Evolutionary conservation across 164 flowering plant genomes (phyloP).

Genomic region (Tetrastigma voinierianum): DNA sequence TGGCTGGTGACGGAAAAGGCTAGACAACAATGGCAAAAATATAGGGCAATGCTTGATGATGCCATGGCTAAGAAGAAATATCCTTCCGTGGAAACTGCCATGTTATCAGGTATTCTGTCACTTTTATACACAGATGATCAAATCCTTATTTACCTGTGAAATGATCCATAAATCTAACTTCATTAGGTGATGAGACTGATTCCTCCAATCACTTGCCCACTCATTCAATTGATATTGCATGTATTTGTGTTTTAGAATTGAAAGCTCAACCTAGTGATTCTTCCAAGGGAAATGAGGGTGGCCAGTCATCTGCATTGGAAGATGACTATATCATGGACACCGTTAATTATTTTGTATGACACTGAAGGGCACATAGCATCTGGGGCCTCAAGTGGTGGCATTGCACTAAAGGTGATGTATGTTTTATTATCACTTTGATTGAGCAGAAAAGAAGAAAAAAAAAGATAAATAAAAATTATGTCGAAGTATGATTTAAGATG

Average conservation of each 20-base stretch:
- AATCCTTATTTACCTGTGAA: neutral
- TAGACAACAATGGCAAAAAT: conserved; percentile 63
- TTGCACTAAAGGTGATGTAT: conserved; percentile 73
- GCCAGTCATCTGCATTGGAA: conserved; percentile 25
- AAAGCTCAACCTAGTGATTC: conserved; percentile 27
- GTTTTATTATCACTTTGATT: neutral
- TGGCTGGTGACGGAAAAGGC: conserved; percentile 90
- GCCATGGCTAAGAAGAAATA: conserved; percentile 37
- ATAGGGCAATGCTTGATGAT: conserved; percentile 59
- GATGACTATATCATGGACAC: conserved; percentile 77
- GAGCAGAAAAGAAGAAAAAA: too few species aligned
- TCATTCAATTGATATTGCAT: neutral
- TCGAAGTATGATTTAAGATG: too few species aligned
- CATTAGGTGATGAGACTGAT: neutral
- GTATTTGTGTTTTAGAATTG: conserved; percentile 18
- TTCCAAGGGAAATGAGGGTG: conserved; percentile 15
- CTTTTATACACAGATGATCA: neutral
- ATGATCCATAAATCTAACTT: neutral
- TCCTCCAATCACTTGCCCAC: neutral
- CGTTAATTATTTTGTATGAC: conserved; percentile 83
- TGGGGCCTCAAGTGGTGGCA: conserved; percentile 97
- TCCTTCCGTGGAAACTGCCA: conserved; percentile 17
- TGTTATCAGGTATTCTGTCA: conserved; percentile 28
- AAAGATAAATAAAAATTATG: neutral
- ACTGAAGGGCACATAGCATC: conserved; percentile 71